Evolutionary conservation across 2,329 filamentous ascomycete species (phyloP), one percentile per base, ranked within the genome.

Genomic region (Helicocarpus griseus): DNA sequence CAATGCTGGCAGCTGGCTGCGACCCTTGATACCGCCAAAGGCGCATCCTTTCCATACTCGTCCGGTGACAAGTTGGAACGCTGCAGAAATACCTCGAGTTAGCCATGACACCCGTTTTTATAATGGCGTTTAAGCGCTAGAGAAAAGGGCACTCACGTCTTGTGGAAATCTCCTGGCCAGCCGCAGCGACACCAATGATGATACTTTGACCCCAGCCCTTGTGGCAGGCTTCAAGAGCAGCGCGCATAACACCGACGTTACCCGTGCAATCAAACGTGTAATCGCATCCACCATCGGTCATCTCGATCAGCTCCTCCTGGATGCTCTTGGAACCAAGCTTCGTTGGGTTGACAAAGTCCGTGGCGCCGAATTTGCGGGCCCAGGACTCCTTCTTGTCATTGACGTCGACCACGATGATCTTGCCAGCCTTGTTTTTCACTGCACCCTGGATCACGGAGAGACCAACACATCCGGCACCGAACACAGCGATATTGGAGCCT

Each of bases 251-350:
- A 61, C 83, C 81, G 49, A 97, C 90, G 65, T 97, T 97, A 54
- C 93, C 93, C 5, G 93, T 98, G 79, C 93, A 97, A 77, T 98
- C 93, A 68, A 98, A 98, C 47, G 93, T 98, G 77, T 96, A 97
- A 76, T 98, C 93, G 69, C 89, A 95, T 48, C 93, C 93, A 59
- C 93, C 93, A 64, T 97, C 93, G 1, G 93, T 98, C 86, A 97
- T 89, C 73, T 97, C 91, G 60, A 97, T 82, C 58, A 98, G 80
- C 76, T 91, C 86, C 65, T 95, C 89, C 63, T 94, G 88, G 61
- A 97, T 86, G 54, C 80, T 88, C 78, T 91, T 86, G 54, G 64
- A 62, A 60, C 81, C 77, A 56, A 91, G 75, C 71, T 91, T 85
- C 54, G 79, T 83, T 41, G 93, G 93, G 78, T 98, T 97, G 63